Evolutionary conservation across 768 basidiomycete species (phyloP), one percentile per base, ranked within the genome.

Genomic region (Hortiboletus campestris): DNA sequence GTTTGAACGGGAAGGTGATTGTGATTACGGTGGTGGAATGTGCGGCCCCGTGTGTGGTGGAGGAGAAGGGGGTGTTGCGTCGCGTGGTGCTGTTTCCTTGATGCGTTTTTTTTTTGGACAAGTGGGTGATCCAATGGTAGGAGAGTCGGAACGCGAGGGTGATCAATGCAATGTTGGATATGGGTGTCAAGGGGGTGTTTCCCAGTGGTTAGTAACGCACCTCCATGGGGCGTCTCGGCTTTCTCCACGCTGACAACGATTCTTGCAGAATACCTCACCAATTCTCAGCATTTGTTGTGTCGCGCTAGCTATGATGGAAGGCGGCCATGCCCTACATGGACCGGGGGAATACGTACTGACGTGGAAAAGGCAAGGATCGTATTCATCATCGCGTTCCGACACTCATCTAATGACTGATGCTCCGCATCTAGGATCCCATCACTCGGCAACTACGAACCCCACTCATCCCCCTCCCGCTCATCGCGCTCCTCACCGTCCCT

Each of bases 401-500:
- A 10, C 20, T 4, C 14, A 4, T 44, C 39, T 41, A 12, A 53
- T 38, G 6, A 49, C 3, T n/a, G n/a, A n/a, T n/a, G 36, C 1
- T 11, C 6, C 7, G 1, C n/a, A 32, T 35, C 35, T 51, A 88
- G 87, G 67, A 74, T 83, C 3, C 58, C 78, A 9, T 69, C 74
- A 6, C 66, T 77, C 43, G 81, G 79, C 2, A 67, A 74, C 28
- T 71, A 69, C 25, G 82, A 82, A 1, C 68, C 79, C 0, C 65
- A 68, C 17, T 74, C 82, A 75, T 88, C 57, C 65, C 78, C 2
- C 72, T 94, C n/a, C 91, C 92, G 8, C 70, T 96, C 28, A 70
- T 88, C 32, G 91, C 89, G 5, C 74, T 88, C 3, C 75, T 94
- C 6, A 71, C 78, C 53, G 75, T 84, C 3, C 88, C 91, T 0